Base-by-base conservation (phyloP, 139 green algal genomes). In the Coelastrella sp. region DNA sequence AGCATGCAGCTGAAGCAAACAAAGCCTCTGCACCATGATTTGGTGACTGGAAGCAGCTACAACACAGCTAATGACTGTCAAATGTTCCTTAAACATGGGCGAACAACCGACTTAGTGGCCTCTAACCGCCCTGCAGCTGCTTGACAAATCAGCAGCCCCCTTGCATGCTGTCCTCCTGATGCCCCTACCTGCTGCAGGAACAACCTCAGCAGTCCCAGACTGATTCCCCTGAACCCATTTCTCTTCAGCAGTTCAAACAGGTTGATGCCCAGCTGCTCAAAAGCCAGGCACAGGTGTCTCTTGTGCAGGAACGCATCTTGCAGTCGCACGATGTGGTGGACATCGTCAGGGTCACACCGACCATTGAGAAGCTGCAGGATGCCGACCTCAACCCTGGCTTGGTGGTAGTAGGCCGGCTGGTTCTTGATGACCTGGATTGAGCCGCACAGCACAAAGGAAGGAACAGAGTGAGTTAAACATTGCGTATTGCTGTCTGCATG, bases 371-470 rank as follows among this genome's bases (percentile, higher is more conserved):
- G 92, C 84, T 97, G 93, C 82, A 99, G 91, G 37, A 99, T 93
- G 53, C 94, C 95, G 32, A 99, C 89, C 68, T 90, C 87, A 34
- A 89, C 78, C n/a, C 83, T 32, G 19, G 87, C 92, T 89, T 99
- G 96, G 78, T 98, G 94, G 86, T 95, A 98, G 90, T 99, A 99
- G 6, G 97, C 97, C 0, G 93, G 89, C 90, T 98, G 97, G 87
- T 99, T 99, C 91, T 99, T 99, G 88, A 99, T 98, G 11, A 99
- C 95, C 93, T 99, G 99, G 23, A 35, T 5, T 27, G 0, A 40
- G 66, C 57, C n/a, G 57, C 57, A 66, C n/a, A n/a, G n/a, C n/a
- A n/a, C n/a, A n/a, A n/a, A n/a, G n/a, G n/a, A n/a, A n/a, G n/a
- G n/a, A n/a, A n/a, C n/a, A n/a, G n/a, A n/a, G n/a, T n/a, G n/a